Evolutionary conservation across 306 rosid species (phyloP).

Genomic region (Trifolium fragiferum): DNA sequence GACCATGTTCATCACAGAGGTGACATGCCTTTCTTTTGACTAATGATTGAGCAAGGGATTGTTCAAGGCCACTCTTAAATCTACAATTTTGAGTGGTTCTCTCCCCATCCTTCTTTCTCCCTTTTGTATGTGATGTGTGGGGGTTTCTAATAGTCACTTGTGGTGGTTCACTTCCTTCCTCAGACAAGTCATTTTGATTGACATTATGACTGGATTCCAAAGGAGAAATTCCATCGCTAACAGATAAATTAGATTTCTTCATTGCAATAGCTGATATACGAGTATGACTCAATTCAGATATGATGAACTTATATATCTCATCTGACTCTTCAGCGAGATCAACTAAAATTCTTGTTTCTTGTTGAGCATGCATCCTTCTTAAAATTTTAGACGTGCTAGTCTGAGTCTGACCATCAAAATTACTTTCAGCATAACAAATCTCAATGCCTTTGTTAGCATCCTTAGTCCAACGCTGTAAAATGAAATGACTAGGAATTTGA

Average conservation of each 20-base stretch:
- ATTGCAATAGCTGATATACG: not conserved
- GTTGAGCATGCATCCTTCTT: slow-evolving; percentile 2
- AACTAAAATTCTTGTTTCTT: not conserved
- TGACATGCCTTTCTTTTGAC: not conserved
- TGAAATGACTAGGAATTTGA: no score
- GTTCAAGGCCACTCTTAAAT: not conserved
- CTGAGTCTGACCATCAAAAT: not conserved
- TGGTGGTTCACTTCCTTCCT: no score
- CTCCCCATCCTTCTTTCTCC: not conserved
- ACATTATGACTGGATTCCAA: not conserved
- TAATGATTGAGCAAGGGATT: no score
- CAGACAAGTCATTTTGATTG: no score
- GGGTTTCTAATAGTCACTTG: no score
- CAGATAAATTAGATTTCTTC: not conserved
- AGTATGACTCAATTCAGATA: not conserved
- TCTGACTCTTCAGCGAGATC: not conserved
- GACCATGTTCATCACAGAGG: not conserved
- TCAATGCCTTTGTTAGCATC: not conserved
- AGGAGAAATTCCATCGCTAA: not conserved
- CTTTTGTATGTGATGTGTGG: no score
- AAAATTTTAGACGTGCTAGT: not conserved
- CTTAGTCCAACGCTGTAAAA: not conserved
- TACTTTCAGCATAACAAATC: not conserved
- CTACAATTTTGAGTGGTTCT: not conserved
- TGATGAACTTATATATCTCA: not conserved